Conservation (phyloP, 2,329 filamentous ascomycete species). For the Pseudogymnoascus verrucosus region DNA sequence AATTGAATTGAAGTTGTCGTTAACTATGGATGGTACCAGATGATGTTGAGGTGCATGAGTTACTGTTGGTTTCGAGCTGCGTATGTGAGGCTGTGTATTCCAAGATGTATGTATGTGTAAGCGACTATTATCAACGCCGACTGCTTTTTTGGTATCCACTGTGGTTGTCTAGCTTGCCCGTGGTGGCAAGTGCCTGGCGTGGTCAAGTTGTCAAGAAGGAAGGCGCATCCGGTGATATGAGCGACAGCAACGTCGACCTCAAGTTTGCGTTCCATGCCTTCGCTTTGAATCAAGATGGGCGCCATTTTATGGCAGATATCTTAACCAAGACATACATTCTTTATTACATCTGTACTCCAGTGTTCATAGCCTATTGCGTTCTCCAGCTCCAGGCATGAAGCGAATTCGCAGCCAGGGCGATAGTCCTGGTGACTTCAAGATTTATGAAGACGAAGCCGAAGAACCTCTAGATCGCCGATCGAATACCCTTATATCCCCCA, state of each 20-base stretch:
- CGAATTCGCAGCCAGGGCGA: slow-evolving; percentile 15
- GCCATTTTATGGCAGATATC: slow-evolving; percentile 1
- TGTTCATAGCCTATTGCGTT: neutral
- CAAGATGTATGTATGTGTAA: neutral
- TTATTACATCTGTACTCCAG: neutral
- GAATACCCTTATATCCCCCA: slow-evolving; percentile 11
- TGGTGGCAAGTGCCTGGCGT: neutral
- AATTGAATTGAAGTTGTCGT: neutral
- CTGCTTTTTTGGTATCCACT: neutral
- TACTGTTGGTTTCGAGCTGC: neutral
- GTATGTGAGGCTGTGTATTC: neutral
- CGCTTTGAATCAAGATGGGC: neutral
- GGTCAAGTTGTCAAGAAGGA: neutral
- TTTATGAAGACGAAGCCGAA: slow-evolving; percentile 11
- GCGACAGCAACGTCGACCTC: neutral
- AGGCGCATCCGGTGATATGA: neutral
- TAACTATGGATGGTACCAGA: neutral
- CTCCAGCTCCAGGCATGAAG: slow-evolving; percentile 17
- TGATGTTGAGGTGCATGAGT: neutral
- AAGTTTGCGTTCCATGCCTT: neutral
- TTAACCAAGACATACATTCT: slow-evolving; percentile 1
- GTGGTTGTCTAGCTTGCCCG: neutral
- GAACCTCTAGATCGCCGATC: slow-evolving; percentile 6
- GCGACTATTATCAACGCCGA: no score
- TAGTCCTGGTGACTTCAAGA: slow-evolving; percentile 7